A percentile compares a stretch with the other conserved stretches of the same genome.
phyloP scores from a whole-genome alignment of 257 asterid species.

The Scutellaria galericulata region DNA sequence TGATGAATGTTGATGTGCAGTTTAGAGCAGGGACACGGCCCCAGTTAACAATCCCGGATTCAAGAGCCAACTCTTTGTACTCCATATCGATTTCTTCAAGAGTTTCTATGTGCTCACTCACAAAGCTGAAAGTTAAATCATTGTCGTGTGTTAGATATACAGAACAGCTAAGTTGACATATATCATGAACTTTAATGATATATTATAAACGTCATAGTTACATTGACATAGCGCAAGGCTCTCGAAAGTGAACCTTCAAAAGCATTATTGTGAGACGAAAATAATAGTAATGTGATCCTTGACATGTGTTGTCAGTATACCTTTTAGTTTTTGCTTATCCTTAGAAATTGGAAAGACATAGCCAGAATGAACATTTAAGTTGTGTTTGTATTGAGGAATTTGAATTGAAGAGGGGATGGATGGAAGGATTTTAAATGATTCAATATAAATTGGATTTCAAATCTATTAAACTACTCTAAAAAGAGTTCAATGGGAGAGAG shows the following conservation, averaged over 20 bases:
- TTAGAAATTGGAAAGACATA: not conserved
- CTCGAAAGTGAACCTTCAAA: not conserved
- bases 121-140: conserved; percentile 65
- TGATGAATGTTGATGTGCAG: conserved; percentile 81
- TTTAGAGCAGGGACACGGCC: conserved; percentile 98
- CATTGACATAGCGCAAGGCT: too few relatives aligned
- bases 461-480: too few relatives aligned
- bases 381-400: not conserved
- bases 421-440: too few relatives aligned
- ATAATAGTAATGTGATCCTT: not conserved
- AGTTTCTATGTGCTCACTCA: conserved; percentile 98
- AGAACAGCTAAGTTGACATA: conserved; percentile 1
- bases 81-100: conserved; percentile 98
- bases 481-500: not conserved
- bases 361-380: not conserved
- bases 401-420: not conserved
- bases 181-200: not conserved
- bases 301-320: not conserved
- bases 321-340: not conserved
- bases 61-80: conserved; percentile 83
- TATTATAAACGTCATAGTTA: not conserved
- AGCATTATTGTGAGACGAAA: not conserved
- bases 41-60: conserved; percentile 87
- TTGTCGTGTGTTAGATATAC: conserved; percentile 10
- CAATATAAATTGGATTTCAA: too few relatives aligned